phyloP scores from a whole-genome alignment of 2,329 filamentous ascomycete species.

The Talaromyces marneffei region DNA sequence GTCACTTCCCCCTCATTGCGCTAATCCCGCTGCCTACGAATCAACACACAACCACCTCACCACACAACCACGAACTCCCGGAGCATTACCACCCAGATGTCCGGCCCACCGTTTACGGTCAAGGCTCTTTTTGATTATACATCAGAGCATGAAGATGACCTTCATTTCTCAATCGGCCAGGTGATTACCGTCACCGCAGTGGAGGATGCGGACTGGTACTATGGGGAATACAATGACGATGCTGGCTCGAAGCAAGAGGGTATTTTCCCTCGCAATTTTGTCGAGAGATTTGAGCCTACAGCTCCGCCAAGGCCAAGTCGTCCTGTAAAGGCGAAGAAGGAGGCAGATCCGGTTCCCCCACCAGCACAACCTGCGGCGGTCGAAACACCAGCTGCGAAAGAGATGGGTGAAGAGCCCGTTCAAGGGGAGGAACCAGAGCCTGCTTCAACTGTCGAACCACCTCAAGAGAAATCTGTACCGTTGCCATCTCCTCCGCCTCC shows the following conservation, averaged over 20 bases:
- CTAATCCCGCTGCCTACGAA: slow-evolving; percentile 14
- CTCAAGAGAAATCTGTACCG: slow-evolving; percentile 18
- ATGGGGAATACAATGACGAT: slow-evolving; percentile 76
- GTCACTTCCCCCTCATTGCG: slow-evolving; percentile 13
- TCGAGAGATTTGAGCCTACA: slow-evolving; percentile 89
- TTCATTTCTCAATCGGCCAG: slow-evolving; percentile 77
- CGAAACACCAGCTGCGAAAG: slow-evolving; percentile 22
- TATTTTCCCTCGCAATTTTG: slow-evolving; percentile 94
- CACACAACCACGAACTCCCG: slow-evolving; percentile 16
- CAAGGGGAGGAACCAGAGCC: slow-evolving; percentile 24
- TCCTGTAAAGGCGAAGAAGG: slow-evolving; percentile 62
- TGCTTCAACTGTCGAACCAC: slow-evolving; percentile 19
- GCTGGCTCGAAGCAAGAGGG: slow-evolving; percentile 70
- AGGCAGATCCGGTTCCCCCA: slow-evolving; percentile 38
- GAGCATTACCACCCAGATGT: slow-evolving; percentile 51
- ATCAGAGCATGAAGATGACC: slow-evolving; percentile 90
- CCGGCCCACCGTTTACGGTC: slow-evolving; percentile 75
- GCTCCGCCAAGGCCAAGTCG: slow-evolving; percentile 81
- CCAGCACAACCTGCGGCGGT: slow-evolving; percentile 32
- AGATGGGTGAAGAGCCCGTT: slow-evolving; percentile 34
- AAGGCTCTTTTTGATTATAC: slow-evolving; percentile 93
- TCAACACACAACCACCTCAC: not conserved
- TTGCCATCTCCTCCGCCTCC: slow-evolving; percentile 18
- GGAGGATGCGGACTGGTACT: slow-evolving; percentile 92
- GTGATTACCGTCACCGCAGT: slow-evolving; percentile 89